Evolutionary conservation across 2,329 filamentous ascomycete genomes (phyloP).

Genomic region (Ascomycota sp.): DNA sequence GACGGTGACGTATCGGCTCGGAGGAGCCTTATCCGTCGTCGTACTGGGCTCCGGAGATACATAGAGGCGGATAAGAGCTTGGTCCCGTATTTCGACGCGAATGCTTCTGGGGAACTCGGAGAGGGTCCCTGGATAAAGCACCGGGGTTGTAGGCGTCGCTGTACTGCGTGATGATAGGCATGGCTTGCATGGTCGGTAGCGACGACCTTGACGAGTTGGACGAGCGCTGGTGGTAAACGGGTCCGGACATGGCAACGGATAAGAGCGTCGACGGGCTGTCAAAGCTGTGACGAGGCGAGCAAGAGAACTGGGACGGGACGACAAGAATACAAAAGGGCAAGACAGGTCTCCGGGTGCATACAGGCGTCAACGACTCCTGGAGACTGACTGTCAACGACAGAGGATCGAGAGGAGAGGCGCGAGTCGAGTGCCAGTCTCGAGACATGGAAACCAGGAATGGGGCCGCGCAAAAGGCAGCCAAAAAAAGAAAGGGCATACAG

Average conservation of each 20-base stretch:
- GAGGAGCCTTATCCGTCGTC: constrained; percentile 1
- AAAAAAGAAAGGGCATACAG: no score
- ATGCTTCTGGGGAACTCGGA: constrained; percentile 11
- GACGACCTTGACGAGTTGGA: constrained; percentile 6
- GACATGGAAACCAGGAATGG: no score
- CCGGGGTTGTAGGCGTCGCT: constrained; percentile 5
- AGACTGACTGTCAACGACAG: no score
- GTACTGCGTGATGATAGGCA: constrained; percentile 19
- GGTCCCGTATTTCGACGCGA: constrained; percentile 6
- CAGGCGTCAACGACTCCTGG: no score
- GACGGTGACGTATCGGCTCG: constrained; percentile 3
- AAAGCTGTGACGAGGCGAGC: no score
- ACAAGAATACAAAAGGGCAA: no score
- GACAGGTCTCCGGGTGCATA: no score
- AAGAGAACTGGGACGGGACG: no score
- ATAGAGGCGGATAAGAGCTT: constrained; percentile 6
- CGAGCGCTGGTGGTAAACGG: constrained; percentile 1
- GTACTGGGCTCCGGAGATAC: constrained; percentile 1
- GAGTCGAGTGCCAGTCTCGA: no score
- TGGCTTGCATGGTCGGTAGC: constrained; percentile 9
- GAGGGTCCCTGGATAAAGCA: constrained; percentile 7
- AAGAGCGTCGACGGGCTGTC: no score
- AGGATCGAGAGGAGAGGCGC: no score
- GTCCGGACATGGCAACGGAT: not conserved
- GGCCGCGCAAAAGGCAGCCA: no score